Conservation (phyloP, 352 stramenopile species). For the Albugo laibachii region DNA sequence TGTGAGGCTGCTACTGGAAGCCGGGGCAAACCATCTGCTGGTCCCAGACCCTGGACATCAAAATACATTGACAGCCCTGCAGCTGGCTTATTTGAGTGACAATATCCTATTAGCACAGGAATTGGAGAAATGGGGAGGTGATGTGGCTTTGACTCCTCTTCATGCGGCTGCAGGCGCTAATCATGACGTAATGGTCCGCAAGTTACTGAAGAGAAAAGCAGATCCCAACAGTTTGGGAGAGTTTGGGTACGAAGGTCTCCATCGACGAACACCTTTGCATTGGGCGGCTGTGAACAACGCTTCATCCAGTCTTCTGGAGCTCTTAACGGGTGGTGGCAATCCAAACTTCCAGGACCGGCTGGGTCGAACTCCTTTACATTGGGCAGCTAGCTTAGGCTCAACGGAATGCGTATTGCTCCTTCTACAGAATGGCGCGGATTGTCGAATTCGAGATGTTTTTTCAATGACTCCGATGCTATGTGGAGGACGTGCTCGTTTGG, state of each 20-base stretch:
- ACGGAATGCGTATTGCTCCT: not conserved
- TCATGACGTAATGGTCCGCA: constrained; percentile 18
- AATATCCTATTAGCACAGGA: constrained; percentile 33
- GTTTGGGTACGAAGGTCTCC: constrained; percentile 25
- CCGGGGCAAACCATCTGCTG: constrained; percentile 48
- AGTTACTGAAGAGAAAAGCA: constrained; percentile 18
- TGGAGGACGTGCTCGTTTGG: not conserved
- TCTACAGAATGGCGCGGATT: constrained; percentile 18
- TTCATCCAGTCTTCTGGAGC: constrained; percentile 19
- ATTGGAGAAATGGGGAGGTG: constrained; percentile 36
- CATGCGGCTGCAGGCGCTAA: constrained; percentile 43
- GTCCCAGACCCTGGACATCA: constrained; percentile 12
- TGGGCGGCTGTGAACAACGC: constrained; percentile 61
- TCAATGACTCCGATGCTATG: constrained; percentile 26
- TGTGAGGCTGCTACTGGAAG: constrained; percentile 30
- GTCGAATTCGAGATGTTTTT: constrained; percentile 22
- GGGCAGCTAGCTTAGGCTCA: constrained; percentile 24
- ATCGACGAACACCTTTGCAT: constrained; percentile 44
- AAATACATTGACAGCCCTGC: constrained; percentile 8
- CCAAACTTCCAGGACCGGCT: constrained; percentile 44
- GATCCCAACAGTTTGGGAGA: constrained; percentile 34
- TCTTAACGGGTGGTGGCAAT: constrained; percentile 33
- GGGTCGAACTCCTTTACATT: constrained; percentile 41
- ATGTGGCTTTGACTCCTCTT: constrained; percentile 56
- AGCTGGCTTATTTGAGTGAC: constrained; percentile 17